A percentile compares a stretch with the other conserved stretches of the same genome.
phyloP scores from a whole-genome alignment of 768 basidiomycete genomes.

The Lactarius deliciosus region DNA sequence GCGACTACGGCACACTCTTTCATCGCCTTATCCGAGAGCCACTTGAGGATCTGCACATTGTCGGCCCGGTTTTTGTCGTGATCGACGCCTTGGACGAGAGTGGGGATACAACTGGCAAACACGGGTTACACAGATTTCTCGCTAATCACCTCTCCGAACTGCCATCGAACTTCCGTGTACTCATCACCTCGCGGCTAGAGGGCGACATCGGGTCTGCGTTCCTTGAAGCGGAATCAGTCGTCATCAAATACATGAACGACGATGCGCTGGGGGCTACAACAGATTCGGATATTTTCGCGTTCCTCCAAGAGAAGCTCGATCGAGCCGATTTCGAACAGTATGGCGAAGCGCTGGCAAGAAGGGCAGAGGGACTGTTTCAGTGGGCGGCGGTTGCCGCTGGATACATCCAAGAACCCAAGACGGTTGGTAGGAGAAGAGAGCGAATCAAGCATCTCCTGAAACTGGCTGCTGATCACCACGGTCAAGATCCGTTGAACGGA shows the following conservation, averaged over 20 bases:
- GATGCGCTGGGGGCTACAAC: no score
- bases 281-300: no score
- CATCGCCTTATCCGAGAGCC: not conserved
- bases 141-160: not conserved
- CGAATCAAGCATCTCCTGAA: not conserved
- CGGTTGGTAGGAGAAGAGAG: not conserved
- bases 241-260: no score
- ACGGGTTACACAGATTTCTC: not conserved
- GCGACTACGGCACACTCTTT: not conserved
- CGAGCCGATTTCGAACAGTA: not conserved
- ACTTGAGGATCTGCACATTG: not conserved
- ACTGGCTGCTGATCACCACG: not conserved
- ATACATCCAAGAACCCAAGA: not conserved
- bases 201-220: no score
- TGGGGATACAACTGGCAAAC: not conserved
- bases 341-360: not conserved
- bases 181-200: not conserved
- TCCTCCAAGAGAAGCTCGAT: not conserved
- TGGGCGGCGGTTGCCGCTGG: not conserved
- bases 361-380: slow-evolving; percentile 5
- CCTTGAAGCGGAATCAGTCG: no score
- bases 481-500: not conserved
- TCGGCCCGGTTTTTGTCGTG: not conserved
- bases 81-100: slow-evolving; percentile 7
- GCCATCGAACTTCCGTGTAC: not conserved